Conservation (phyloP, 768 basidiomycete genomes). For the Mycena sanguinolenta region DNA sequence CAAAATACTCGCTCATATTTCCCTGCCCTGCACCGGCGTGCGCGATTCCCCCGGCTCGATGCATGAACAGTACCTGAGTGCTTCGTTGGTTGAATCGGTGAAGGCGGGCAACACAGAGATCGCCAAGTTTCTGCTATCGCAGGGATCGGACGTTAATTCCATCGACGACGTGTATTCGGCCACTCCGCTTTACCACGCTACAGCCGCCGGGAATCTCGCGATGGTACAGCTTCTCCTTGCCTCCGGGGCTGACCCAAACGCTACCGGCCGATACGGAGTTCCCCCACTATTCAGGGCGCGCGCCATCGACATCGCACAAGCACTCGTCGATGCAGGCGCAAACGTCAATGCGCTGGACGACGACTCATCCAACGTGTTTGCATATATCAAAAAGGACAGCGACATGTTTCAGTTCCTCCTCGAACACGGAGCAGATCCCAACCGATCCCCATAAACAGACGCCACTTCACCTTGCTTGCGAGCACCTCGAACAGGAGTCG, state of each 20-base stretch:
- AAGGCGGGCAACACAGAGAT: background rate
- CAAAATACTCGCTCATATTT: background rate
- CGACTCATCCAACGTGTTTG: background rate
- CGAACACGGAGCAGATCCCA: conserved; percentile 1
- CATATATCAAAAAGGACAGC: too few species aligned
- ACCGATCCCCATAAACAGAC: too few species aligned
- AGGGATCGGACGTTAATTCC: background rate
- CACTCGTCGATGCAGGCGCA: background rate
- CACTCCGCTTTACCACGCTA: background rate
- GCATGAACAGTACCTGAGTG: background rate
- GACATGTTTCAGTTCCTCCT: background rate
- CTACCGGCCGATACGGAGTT: background rate
- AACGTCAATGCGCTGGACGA: background rate
- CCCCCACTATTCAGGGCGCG: background rate
- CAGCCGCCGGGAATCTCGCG: background rate
- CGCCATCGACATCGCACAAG: background rate
- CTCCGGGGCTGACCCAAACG: background rate
- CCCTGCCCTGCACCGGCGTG: too few species aligned
- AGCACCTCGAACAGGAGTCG: too few species aligned
- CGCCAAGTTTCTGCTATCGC: background rate
- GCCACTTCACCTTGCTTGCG: background rate
- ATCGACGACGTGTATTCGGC: background rate
- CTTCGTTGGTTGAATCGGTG: background rate
- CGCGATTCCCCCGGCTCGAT: background rate
- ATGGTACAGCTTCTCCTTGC: background rate